phyloP scores from a whole-genome alignment of 495 filamentous ascomycete genomes.

The Xylaria bambusicola region DNA sequence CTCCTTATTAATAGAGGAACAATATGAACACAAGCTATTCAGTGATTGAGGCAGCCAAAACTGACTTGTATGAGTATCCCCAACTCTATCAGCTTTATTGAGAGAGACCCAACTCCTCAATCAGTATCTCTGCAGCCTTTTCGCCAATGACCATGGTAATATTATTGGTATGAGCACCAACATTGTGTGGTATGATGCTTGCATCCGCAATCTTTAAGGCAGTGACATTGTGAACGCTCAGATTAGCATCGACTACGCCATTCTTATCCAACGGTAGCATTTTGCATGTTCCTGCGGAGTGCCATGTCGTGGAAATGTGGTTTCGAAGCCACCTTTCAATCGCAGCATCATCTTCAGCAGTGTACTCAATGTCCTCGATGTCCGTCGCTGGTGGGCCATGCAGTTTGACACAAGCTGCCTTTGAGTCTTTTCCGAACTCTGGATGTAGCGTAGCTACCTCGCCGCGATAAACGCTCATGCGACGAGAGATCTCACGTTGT shows the following conservation, averaged over 20 bases:
- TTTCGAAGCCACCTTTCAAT: conserved; percentile 45
- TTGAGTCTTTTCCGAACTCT: neutral
- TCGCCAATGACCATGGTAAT: conserved; percentile 51
- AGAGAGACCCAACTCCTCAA: conserved; percentile 41
- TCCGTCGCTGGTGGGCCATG: conserved; percentile 7
- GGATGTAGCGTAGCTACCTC: conserved; percentile 53
- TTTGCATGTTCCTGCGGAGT: conserved; percentile 47
- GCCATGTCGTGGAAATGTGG: conserved; percentile 49
- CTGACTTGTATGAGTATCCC: neutral
- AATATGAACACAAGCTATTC: no score
- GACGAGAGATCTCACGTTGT: conserved; percentile 52
- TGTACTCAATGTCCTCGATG: conserved; percentile 37
- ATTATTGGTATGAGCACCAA: conserved; percentile 55
- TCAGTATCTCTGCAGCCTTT: conserved; percentile 54
- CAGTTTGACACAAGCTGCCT: neutral
- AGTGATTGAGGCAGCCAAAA: no score
- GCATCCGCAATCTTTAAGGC: conserved; percentile 50
- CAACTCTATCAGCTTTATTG: neutral
- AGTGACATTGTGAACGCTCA: conserved; percentile 50
- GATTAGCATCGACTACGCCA: conserved; percentile 48
- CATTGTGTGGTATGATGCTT: conserved; percentile 52
- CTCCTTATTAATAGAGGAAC: no score
- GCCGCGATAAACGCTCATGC: conserved; percentile 51
- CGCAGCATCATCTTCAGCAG: conserved; percentile 48
- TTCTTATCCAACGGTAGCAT: conserved; percentile 39